Evolutionary conservation across 768 basidiomycete species (phyloP), one percentile per base, ranked within the genome.

Genomic region (Pholiota microspora): DNA sequence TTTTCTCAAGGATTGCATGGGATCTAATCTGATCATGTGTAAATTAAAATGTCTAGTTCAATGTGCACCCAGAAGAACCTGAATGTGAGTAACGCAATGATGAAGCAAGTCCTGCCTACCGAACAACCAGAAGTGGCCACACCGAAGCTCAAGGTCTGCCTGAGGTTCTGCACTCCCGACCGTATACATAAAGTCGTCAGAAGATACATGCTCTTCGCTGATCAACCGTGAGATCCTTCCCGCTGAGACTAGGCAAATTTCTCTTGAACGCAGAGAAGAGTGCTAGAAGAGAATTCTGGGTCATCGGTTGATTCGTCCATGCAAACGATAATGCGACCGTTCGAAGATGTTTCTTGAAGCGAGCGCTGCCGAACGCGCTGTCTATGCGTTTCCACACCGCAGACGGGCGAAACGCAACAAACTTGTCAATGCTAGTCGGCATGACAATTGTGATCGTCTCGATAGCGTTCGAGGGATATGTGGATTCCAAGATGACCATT

Each of bases 391-490:
- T 54, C 53, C 53, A 54, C n/a, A 47, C 53, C 24, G 35, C 25
- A 1, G 45, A 45, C 34, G 24, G 40, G 12, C 24, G 34, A n/a
- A 54, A 54, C n/a, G 44, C 32, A 3, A 44, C 28, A 35, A 36
- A 46, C 53, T 54, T 54, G 45, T 54, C 53, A 34, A 54, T 47
- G 24, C 28, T 46, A 8, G 45, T 36, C 27, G 53, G 53, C 45
- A 54, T 54, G 24, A 54, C 36, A 24, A 54, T 54, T 13, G 32
- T 47, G 53, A 54, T 46, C 24, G 35, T 45, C 34, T 54, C 53
- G 16, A 54, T 54, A 16, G n/a, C 38, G 45, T 54, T 54, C 16
- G 32, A 29, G 15, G 46, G 15, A 7, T 28, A 34, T 15, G 53
- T 54, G 21, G 53, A 24, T 45, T 54, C 53, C 15, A 54, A 34